These are phyloP conservation scores for Linaria vulgaris DNA, from an alignment of 257 asterid genomes.

Conservation along the genomic window DNA sequence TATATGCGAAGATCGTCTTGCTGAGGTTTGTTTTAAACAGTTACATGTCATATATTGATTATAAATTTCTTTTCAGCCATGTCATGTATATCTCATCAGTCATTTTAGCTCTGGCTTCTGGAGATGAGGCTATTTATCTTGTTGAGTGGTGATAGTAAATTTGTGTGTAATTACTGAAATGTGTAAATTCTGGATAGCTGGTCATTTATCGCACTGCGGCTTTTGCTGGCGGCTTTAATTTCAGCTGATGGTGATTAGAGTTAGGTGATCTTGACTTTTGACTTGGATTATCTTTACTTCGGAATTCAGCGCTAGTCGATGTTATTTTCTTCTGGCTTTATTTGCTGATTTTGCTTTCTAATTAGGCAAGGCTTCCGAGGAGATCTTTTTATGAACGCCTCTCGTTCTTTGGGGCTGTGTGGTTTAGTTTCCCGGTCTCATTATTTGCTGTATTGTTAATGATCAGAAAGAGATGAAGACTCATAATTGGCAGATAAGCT, in stretches of 20 bases:
- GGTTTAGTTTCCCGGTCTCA: neutral
- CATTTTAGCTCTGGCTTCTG: slow-evolving; percentile 24
- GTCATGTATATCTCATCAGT: slow-evolving; percentile 9
- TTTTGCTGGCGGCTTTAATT: too few species aligned
- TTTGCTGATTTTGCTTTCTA: slow-evolving; percentile 3
- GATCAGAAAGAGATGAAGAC: too few species aligned
- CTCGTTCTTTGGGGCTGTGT: neutral
- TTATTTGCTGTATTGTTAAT: neutral
- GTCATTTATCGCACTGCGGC: too few species aligned
- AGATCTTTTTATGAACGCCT: neutral
- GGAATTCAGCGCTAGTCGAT: neutral
- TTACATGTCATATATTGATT: slow-evolving; percentile 15
- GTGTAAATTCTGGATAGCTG: neutral
- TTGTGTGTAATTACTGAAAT: slow-evolving; percentile 16
- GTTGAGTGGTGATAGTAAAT: neutral
- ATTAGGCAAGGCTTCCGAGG: slow-evolving; percentile 8
- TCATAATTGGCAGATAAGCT: slow-evolving; percentile 1
- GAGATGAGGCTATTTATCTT: neutral
- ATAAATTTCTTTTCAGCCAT: slow-evolving; percentile 5
- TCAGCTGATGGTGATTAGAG: neutral
- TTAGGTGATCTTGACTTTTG: neutral
- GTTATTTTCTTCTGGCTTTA: slow-evolving; percentile 2
- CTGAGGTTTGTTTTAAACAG: slow-evolving; percentile 73
- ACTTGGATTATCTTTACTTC: neutral
- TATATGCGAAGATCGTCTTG: slow-evolving; percentile 99